These are phyloP conservation scores for Scheffersomyces stipitis DNA, from an alignment of 805 yeast species.

Conservation along the genomic window DNA sequence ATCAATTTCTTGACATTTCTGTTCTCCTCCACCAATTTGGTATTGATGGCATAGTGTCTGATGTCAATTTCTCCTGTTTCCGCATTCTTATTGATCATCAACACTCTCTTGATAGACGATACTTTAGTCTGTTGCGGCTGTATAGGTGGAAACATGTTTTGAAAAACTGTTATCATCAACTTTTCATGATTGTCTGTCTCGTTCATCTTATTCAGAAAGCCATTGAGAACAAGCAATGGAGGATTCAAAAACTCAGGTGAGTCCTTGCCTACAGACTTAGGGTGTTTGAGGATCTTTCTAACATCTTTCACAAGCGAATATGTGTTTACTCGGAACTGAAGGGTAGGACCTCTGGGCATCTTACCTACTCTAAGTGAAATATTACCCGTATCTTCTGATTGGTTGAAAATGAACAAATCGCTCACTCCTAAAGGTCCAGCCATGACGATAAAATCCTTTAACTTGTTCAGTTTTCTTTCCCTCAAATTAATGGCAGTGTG, in stretches of 20 bases:
- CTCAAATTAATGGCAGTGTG: slow-evolving; percentile 88
- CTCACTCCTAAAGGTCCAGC: slow-evolving; percentile 95
- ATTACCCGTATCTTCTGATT: slow-evolving; percentile 71
- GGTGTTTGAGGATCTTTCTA: slow-evolving; percentile 63
- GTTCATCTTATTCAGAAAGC: slow-evolving; percentile 66
- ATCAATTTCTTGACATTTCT: slow-evolving; percentile 70
- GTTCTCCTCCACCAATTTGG: slow-evolving; percentile 78
- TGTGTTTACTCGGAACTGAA: slow-evolving; percentile 73
- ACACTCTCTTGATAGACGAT: slow-evolving; percentile 73
- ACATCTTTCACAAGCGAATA: slow-evolving; percentile 86
- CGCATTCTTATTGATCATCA: slow-evolving; percentile 73
- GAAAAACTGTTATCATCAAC: slow-evolving; percentile 83
- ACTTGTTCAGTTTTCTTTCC: slow-evolving; percentile 82
- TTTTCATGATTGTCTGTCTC: slow-evolving; percentile 73
- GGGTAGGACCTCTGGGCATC: slow-evolving; percentile 93
- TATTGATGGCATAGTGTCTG: slow-evolving; percentile 86
- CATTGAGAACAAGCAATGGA: slow-evolving; percentile 89
- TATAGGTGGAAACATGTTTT: slow-evolving; percentile 93
- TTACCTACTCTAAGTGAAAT: slow-evolving; percentile 81
- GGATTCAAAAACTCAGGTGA: slow-evolving; percentile 68
- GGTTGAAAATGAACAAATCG: slow-evolving; percentile 84
- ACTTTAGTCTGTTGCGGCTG: slow-evolving; percentile 81
- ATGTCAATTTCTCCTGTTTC: slow-evolving; percentile 74
- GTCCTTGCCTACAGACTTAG: slow-evolving; percentile 73
- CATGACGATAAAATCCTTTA: slow-evolving; percentile 96